phyloP scores from a whole-genome alignment of 2,329 filamentous ascomycete genomes.

The Metarhizium anisopliae region DNA sequence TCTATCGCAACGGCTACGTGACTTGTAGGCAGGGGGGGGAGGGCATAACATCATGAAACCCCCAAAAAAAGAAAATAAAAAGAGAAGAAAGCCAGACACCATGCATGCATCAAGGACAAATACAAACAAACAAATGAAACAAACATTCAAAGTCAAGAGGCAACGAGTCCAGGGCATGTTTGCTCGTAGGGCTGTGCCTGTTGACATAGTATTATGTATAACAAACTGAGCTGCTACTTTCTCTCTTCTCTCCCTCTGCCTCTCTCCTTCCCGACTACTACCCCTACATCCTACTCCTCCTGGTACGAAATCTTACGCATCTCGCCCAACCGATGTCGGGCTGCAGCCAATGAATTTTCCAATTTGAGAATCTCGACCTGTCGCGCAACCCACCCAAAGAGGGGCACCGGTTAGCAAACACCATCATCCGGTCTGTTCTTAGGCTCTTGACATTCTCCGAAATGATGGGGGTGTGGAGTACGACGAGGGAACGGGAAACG shows the following conservation, averaged over 20 bases:
- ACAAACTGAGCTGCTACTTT: neutral
- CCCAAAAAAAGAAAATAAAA: neutral
- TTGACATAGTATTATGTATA: neutral
- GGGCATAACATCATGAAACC: neutral
- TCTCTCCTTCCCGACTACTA: neutral
- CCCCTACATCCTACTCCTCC: slow-evolving; percentile 47
- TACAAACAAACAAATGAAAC: neutral
- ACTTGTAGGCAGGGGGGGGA: neutral
- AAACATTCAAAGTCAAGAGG: neutral
- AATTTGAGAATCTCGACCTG: slow-evolving; percentile 96
- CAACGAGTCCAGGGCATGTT: neutral
- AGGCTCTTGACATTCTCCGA: neutral
- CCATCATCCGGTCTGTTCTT: neutral
- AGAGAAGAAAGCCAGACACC: too few relatives aligned
- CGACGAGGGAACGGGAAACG: neutral
- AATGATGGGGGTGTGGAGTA: neutral
- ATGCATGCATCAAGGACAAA: neutral
- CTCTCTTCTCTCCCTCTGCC: neutral
- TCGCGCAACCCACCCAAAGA: neutral
- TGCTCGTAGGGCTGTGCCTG: neutral
- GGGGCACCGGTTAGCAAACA: slow-evolving; percentile 7
- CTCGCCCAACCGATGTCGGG: slow-evolving; percentile 78
- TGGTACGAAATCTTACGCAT: slow-evolving; percentile 97
- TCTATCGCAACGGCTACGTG: neutral
- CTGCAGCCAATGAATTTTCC: slow-evolving; percentile 74